These are phyloP conservation scores for Clavariopsis aquatica DNA, from an alignment of 495 filamentous ascomycete species.

Conservation along the genomic window DNA sequence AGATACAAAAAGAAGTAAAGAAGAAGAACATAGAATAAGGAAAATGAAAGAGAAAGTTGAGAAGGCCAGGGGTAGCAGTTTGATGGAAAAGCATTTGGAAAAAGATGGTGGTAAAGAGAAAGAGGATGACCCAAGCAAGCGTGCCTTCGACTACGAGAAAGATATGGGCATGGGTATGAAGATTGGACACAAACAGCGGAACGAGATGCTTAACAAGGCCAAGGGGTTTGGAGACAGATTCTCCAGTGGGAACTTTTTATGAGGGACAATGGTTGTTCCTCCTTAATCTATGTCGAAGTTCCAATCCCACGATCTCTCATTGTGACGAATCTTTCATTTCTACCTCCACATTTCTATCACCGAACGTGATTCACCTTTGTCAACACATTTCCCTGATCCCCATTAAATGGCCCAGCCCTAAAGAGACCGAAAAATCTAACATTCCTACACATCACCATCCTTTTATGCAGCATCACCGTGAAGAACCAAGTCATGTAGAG, in stretches of 20 bases:
- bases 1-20: constrained; percentile 25
- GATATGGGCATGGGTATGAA: constrained; percentile 79
- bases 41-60: constrained; percentile 62
- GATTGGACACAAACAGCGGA: constrained; percentile 71
- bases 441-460: too few species aligned
- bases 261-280: not conserved
- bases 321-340: too few species aligned
- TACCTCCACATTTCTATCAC: too few species aligned
- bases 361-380: too few species aligned
- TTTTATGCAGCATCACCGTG: too few species aligned
- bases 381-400: too few species aligned
- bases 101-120: constrained; percentile 54
- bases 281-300: too few species aligned
- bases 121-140: constrained; percentile 87
- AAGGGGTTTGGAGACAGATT: constrained; percentile 83
- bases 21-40: constrained; percentile 52
- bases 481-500: too few species aligned
- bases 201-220: constrained; percentile 77
- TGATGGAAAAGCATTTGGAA: constrained; percentile 64
- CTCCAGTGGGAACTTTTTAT: constrained; percentile 74
- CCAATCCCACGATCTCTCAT: too few species aligned
- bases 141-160: constrained; percentile 91
- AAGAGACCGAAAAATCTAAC: too few species aligned
- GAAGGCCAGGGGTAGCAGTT: constrained; percentile 61
- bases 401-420: too few species aligned